Conservation (phyloP, 805 yeast genomes). For the Metschnikowia amazonensis region DNA sequence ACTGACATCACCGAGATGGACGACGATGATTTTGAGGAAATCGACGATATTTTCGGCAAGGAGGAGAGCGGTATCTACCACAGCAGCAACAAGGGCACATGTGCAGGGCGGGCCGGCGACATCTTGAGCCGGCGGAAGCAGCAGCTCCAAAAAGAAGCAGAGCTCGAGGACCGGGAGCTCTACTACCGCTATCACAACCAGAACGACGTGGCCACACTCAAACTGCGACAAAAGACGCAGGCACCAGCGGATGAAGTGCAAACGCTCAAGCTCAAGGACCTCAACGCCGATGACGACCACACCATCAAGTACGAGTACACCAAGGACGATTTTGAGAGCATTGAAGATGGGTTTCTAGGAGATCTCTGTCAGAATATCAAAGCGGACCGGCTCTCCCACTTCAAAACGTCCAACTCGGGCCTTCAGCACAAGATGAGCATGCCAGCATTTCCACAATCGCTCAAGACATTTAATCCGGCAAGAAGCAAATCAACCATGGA, state of each 20-base stretch:
- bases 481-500: conserved; percentile 36
- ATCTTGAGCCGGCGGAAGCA: conserved; percentile 22
- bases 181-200: conserved; percentile 17
- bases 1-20: conserved; percentile 39
- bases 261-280: conserved; percentile 30
- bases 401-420: conserved; percentile 1
- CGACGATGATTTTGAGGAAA: conserved; percentile 36
- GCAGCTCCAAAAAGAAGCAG: conserved; percentile 30
- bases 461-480: conserved; percentile 16
- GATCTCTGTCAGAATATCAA: conserved; percentile 11
- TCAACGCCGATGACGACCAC: conserved; percentile 23
- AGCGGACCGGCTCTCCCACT: conserved; percentile 15
- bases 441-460: conserved; percentile 20
- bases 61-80: conserved; percentile 36
- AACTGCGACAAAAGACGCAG: background rate
- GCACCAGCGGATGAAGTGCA: conserved; percentile 18
- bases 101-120: conserved; percentile 21
- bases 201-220: background rate
- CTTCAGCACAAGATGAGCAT: conserved; percentile 20
- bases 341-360: conserved; percentile 36
- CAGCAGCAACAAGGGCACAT: conserved; percentile 10
- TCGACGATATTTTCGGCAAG: conserved; percentile 37
- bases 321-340: conserved; percentile 34
- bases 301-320: conserved; percentile 36
- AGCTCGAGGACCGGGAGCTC: conserved; percentile 32